A percentile compares a stretch with the other conserved stretches of the same genome.
These are phyloP conservation scores for Penicillium italicum DNA, from an alignment of 2,329 filamentous ascomycete genomes.

Conservation along the genomic window DNA sequence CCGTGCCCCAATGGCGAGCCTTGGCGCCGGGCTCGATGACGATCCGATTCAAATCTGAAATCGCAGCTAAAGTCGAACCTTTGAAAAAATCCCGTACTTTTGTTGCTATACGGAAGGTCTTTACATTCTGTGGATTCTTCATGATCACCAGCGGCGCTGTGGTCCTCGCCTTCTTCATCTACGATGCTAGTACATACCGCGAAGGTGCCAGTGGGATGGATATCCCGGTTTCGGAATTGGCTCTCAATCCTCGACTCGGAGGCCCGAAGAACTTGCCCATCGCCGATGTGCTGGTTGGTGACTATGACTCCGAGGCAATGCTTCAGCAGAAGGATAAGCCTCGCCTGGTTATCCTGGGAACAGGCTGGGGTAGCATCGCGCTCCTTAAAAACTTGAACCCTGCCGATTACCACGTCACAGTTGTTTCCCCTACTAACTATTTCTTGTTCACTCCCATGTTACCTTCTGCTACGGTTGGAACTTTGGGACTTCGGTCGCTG, in stretches of 20 bases:
- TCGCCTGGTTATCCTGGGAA: conserved; percentile 84
- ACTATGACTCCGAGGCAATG: conserved; percentile 73
- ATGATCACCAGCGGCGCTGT: conserved; percentile 65
- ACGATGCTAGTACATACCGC: conserved; percentile 87
- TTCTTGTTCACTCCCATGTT: conserved; percentile 99
- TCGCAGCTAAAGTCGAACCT: conserved; percentile 20
- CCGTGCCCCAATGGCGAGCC: conserved; percentile 19
- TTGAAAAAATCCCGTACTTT: conserved; percentile 33
- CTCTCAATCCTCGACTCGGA: conserved; percentile 73
- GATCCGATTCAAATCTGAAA: conserved; percentile 34
- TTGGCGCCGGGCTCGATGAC: conserved; percentile 22
- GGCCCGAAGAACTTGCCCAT: conserved; percentile 96
- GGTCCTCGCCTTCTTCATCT: conserved; percentile 82
- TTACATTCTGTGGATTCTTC: conserved; percentile 71
- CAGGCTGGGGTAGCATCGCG: conserved; percentile 92
- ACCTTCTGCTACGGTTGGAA: conserved; percentile 93
- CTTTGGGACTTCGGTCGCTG: conserved; percentile 81
- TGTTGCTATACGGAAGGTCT: conserved; percentile 63
- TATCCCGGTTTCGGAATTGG: conserved; percentile 77
- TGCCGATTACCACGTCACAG: conserved; percentile 91
- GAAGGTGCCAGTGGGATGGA: conserved; percentile 65
- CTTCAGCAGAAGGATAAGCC: conserved; percentile 78
- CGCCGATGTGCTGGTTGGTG: conserved; percentile 80
- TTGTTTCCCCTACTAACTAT: conserved; percentile 92
- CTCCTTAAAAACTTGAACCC: conserved; percentile 85